Conservation (phyloP, 352 stramenopile genomes). For the Lagenidium giganteum region DNA sequence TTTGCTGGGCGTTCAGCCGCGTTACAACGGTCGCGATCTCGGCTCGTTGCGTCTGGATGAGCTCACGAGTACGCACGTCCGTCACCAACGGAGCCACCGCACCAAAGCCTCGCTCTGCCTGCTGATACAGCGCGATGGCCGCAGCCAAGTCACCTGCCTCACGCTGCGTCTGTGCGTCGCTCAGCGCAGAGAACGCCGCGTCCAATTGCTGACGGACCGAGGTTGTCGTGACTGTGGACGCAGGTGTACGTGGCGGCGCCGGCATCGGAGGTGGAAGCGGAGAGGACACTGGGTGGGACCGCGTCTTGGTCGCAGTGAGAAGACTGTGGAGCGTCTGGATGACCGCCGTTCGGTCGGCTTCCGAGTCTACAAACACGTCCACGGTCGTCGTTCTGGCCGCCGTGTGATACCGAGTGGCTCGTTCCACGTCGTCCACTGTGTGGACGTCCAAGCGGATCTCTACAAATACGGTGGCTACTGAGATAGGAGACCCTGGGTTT, state of each 20-base stretch:
- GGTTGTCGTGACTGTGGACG: background rate
- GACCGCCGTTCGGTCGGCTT: background rate
- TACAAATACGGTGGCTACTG: too few relatives aligned
- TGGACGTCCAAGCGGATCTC: conserved; percentile 13
- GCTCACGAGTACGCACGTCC: conserved; percentile 30
- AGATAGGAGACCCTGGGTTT: too few relatives aligned
- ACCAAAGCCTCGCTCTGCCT: conserved; percentile 28
- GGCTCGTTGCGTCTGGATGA: conserved; percentile 21
- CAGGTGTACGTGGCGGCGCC: background rate
- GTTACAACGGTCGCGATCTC: background rate
- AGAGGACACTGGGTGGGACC: conserved; percentile 4
- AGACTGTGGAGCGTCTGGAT: too few relatives aligned
- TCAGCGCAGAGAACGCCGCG: conserved; percentile 31
- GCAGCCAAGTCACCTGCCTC: background rate
- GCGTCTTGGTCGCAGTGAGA: background rate
- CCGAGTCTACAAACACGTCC: conserved; percentile 10
- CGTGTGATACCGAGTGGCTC: conserved; percentile 16
- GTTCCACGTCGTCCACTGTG: conserved; percentile 6
- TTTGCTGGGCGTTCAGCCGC: conserved; percentile 25
- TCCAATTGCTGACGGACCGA: conserved; percentile 12
- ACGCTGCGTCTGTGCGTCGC: conserved; percentile 20
- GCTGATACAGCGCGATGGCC: conserved; percentile 25
- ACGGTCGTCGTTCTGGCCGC: conserved; percentile 7
- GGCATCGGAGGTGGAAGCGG: background rate
- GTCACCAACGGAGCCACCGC: conserved; percentile 23